Conservation (phyloP, 2,329 filamentous ascomycete genomes). For the Kalaharituber pfeilii region DNA sequence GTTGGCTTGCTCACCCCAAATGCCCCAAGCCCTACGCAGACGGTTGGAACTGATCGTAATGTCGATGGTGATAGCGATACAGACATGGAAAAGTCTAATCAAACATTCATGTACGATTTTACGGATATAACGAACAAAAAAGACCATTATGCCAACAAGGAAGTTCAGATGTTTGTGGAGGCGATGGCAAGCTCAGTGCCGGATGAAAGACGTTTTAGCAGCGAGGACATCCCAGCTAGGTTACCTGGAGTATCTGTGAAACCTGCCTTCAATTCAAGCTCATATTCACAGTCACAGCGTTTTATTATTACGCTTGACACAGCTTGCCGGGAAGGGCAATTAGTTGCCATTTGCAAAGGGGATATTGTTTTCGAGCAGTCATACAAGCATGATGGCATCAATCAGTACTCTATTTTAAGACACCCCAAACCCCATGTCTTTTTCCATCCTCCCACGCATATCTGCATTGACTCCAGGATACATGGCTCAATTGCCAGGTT, state of each 20-base stretch:
- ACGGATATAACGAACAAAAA: slow-evolving; percentile 6
- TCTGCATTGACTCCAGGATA: slow-evolving; percentile 81
- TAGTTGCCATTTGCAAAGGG: slow-evolving; percentile 55
- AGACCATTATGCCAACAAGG: slow-evolving; percentile 9
- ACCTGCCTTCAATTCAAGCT: slow-evolving; percentile 5
- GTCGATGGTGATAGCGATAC: slow-evolving; percentile 15
- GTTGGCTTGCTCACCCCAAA: neutral
- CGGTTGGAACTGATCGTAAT: slow-evolving; percentile 3
- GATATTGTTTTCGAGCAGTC: slow-evolving; percentile 34
- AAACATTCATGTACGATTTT: slow-evolving; percentile 13
- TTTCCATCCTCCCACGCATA: slow-evolving; percentile 71
- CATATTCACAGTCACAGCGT: slow-evolving; percentile 4
- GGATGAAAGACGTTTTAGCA: neutral
- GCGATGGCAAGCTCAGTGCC: neutral
- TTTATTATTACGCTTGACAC: slow-evolving; percentile 27
- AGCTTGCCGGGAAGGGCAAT: slow-evolving; percentile 35
- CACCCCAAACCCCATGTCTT: slow-evolving; percentile 55
- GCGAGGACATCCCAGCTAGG: slow-evolving; percentile 6
- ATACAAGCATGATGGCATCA: slow-evolving; percentile 33
- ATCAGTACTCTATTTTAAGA: slow-evolving; percentile 33
- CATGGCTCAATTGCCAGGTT: slow-evolving; percentile 78
- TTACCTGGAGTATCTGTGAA: slow-evolving; percentile 11
- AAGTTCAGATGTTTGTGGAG: slow-evolving; percentile 8
- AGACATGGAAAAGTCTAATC: slow-evolving; percentile 11
- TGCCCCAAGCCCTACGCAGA: neutral